Base-by-base conservation (phyloP, 768 basidiomycete species). In the Boletus patriciae region DNA sequence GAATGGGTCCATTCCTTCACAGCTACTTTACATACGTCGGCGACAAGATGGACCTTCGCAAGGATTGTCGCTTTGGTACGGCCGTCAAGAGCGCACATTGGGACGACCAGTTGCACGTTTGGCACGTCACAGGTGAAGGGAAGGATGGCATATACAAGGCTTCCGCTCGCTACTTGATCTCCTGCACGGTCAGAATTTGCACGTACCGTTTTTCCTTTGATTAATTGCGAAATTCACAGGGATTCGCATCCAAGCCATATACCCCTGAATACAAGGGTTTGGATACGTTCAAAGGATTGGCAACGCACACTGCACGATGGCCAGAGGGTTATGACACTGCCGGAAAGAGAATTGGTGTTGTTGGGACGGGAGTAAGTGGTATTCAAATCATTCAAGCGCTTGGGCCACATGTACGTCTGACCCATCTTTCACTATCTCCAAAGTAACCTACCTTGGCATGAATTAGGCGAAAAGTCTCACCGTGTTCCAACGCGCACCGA, bases 401-500 rank as follows among this genome's bases (percentile, higher is more conserved):
- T 4, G 59, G 51, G 23, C 42, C 46, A 23, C 42, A 59, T 2
- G 59, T 59, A 48, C 46, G 36, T 56, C 43, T 38, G 19, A 15
- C n/a, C 18, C 2, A 29, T 0, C 12, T 15, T 50, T 50, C 13
- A 27, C 18, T 19, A 13, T 9, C 9, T n/a, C 12, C n/a, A 3
- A 50, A 33, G 38, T 9, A 18, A 51, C 1, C 18, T 15, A 51
- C 2, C 18, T 25, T 38, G 13, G 10, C 18, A 11, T 40, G n/a
- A 6, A 40, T 16, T 57, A 57, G 55, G 57, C 38, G 1, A 41
- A 58, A 25, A 15, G 27, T 23, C 57, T 60, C 21, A 54, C 59
- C 7, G 47, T 60, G 18, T 60, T 60, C 40, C 59, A 60, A 42
- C 59, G 52, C 13, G 12, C 59, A 10, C 59, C 58, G 8, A 60